These are phyloP conservation scores for Globisporangium irregulare DNA, from an alignment of 352 stramenopile species.

Conservation along the genomic window DNA sequence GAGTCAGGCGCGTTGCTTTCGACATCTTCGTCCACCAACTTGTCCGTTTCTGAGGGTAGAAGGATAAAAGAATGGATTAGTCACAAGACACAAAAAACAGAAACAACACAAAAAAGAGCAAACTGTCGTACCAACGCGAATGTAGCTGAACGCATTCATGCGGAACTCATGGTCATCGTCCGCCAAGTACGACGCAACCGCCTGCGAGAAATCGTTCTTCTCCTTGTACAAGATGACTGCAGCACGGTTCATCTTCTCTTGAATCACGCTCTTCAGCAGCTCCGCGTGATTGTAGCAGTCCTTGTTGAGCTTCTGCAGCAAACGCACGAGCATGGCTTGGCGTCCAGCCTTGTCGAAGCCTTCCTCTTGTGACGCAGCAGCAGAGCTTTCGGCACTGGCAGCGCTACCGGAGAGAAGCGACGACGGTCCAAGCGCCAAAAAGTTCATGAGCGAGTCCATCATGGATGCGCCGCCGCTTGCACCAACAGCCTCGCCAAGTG, in stretches of 20 bases:
- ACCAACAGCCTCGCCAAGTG: conserved; percentile 42
- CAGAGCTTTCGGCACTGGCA: conserved; percentile 14
- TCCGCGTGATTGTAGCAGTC: conserved; percentile 76
- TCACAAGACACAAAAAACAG: not conserved
- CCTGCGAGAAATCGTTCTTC: conserved; percentile 62
- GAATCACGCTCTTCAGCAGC: conserved; percentile 65
- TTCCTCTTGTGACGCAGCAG: conserved; percentile 71
- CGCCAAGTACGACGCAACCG: conserved; percentile 77
- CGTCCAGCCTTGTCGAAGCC: conserved; percentile 81
- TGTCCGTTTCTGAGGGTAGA: conserved; percentile 31
- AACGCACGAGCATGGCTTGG: conserved; percentile 79
- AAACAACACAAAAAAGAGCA: conserved; percentile 2
- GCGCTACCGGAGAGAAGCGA: conserved; percentile 48
- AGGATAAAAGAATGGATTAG: not conserved
- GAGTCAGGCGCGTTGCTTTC: conserved; percentile 22
- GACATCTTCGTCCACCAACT: conserved; percentile 41
- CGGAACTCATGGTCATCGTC: conserved; percentile 80
- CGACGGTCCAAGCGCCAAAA: conserved; percentile 71
- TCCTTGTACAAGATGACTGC: conserved; percentile 84
- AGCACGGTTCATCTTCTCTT: conserved; percentile 80
- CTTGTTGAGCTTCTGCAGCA: conserved; percentile 83
- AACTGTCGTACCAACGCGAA: conserved; percentile 37
- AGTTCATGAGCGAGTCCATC: conserved; percentile 90
- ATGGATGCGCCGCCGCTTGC: conserved; percentile 49
- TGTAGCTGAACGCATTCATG: conserved; percentile 85